Evolutionary conservation across 257 asterid species (phyloP).

Genomic region (Solanum acaule): DNA sequence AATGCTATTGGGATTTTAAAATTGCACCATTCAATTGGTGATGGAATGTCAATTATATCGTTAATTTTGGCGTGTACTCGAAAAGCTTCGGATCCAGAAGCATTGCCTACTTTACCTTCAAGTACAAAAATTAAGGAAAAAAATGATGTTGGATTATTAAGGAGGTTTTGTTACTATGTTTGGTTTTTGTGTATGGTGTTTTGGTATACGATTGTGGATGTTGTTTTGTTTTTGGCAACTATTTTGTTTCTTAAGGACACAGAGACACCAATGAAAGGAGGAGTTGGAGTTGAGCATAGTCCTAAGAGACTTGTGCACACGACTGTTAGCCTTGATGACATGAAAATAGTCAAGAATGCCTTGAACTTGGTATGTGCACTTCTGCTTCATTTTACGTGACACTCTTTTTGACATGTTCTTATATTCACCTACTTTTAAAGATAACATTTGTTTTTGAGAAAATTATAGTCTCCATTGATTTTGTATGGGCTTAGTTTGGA

Average conservation of each 20-base stretch:
- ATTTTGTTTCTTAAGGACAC: slow-evolving; percentile 15
- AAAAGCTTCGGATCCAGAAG: slow-evolving; percentile 15
- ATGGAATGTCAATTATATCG: slow-evolving; percentile 33
- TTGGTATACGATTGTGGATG: slow-evolving; percentile 16
- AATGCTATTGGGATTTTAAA: slow-evolving; percentile 7
- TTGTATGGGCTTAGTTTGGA: background rate
- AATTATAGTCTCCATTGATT: background rate
- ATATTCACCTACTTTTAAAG: background rate
- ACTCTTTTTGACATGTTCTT: too few relatives aligned
- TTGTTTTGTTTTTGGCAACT: slow-evolving; percentile 9
- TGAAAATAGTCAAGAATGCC: slow-evolving; percentile 36
- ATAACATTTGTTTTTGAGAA: background rate
- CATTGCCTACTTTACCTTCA: slow-evolving; percentile 18
- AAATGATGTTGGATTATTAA: background rate
- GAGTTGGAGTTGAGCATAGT: background rate
- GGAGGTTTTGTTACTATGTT: background rate
- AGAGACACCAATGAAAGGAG: slow-evolving; percentile 24
- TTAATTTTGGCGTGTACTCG: slow-evolving; percentile 23
- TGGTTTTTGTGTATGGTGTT: slow-evolving; percentile 10
- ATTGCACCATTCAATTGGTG: slow-evolving; percentile 39
- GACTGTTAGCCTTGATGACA: slow-evolving; percentile 25
- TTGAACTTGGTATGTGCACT: slow-evolving; percentile 21
- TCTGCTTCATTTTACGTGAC: background rate
- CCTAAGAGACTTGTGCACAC: slow-evolving; percentile 22
- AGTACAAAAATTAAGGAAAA: background rate